phyloP scores from a whole-genome alignment of 805 yeast genomes.

The Metschnikowia drakensbergensis region DNA sequence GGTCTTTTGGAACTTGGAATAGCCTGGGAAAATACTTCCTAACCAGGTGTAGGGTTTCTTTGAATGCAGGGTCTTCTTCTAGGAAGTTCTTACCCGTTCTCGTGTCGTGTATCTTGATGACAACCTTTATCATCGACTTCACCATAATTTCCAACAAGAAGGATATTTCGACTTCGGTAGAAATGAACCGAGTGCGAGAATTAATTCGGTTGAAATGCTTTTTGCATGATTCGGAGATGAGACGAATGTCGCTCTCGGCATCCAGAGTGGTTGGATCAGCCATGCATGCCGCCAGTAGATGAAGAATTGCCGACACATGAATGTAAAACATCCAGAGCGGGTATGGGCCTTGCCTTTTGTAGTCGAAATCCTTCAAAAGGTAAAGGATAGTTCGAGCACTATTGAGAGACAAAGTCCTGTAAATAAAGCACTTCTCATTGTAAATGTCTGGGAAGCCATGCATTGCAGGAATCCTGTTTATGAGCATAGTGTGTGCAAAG shows the following conservation, averaged over 20 bases:
- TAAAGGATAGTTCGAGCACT: slow-evolving; percentile 36
- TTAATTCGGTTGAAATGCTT: slow-evolving; percentile 10
- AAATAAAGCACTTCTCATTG: slow-evolving; percentile 15
- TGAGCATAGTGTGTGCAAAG: slow-evolving; percentile 35
- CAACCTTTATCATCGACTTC: slow-evolving; percentile 20
- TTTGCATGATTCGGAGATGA: slow-evolving; percentile 22
- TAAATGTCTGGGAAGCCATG: slow-evolving; percentile 17
- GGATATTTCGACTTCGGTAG: slow-evolving; percentile 8
- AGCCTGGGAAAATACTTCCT: slow-evolving; percentile 19
- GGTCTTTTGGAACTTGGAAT: slow-evolving; percentile 4
- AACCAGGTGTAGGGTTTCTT: slow-evolving; percentile 13
- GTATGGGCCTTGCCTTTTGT: slow-evolving; percentile 18
- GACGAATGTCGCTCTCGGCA: slow-evolving; percentile 24
- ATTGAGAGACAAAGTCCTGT: slow-evolving; percentile 28
- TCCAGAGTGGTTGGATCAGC: slow-evolving; percentile 29
- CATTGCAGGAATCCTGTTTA: slow-evolving; percentile 32
- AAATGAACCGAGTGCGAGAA: slow-evolving; percentile 3
- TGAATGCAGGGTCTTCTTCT: slow-evolving; percentile 15
- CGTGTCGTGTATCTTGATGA: slow-evolving; percentile 22
- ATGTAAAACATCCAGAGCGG: slow-evolving; percentile 32
- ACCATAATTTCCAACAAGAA: slow-evolving; percentile 18
- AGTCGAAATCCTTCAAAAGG: slow-evolving; percentile 20
- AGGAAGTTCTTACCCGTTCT: slow-evolving; percentile 16
- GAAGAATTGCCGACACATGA: slow-evolving; percentile 32
- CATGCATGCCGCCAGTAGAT: slow-evolving; percentile 28